Evolutionary conservation across 768 basidiomycete species (phyloP), one percentile per base, ranked within the genome.

Genomic region (Pisolithus microcarpus): DNA sequence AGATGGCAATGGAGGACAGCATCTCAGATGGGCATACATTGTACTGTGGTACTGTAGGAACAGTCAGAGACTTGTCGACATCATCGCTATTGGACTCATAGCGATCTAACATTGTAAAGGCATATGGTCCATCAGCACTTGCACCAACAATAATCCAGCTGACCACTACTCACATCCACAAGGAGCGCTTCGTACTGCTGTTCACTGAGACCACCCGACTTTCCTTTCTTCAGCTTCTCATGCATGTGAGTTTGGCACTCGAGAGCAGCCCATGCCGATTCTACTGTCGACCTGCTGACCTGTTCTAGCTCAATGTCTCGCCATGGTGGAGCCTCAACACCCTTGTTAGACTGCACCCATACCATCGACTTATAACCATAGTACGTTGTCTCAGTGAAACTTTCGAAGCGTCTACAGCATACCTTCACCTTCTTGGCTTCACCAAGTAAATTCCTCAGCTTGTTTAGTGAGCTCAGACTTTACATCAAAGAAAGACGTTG

Each of bases 191-290:
- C 82, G 52, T 81, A 86, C 60, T 93, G 87, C 48, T 76, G 77
- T 52, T 91, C 88, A 40, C 61, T 84, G 60, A 93, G 61, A 4
- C 90, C 89, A 0, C 84, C 89, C 10, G 80, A 80, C 65, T 88
- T 85, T 11, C 91, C 91, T 58, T 80, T 84, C 61, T 75, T 70
- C 37, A 92, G 63, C 62, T 91, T 84, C 11, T 91, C 85, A 58
- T 93, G 92, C 44, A 88, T 78, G 65, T 81, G 79, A 4, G 87
- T 81, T 63, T 93, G 92, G 52, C 83, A 75, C 64, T 91, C 85
- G 34, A 92, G 68, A 1, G 76, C 76, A 2, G 82, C 82, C 13
- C 81, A 80, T 16, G 84, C 83, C 1, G 81, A 80, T 49, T 92
- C 89, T 9, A 87, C 64, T 0, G 85, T 87, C 16, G 82, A 81